phyloP scores from a whole-genome alignment of 768 basidiomycete species.

The Cystobasidiopsis lactophilus region DNA sequence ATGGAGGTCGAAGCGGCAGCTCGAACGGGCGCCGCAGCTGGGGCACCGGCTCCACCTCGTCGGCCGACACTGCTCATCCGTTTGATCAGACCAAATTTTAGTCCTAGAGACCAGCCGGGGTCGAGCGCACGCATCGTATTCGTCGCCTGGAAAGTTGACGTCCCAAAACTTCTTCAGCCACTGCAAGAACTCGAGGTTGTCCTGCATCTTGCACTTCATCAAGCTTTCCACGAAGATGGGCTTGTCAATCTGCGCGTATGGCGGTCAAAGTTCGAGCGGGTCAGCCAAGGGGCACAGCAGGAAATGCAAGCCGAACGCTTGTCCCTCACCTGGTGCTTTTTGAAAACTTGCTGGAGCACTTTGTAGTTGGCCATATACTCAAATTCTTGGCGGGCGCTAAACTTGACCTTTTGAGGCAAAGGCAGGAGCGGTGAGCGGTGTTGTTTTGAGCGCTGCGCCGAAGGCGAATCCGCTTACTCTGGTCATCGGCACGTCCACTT shows the following conservation, averaged over 20 bases:
- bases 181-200: constrained; percentile 95
- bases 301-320: constrained; percentile 26
- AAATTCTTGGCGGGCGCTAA: constrained; percentile 63
- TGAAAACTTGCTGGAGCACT: constrained; percentile 79
- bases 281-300: background rate
- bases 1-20: constrained; percentile 8
- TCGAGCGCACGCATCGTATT: constrained; percentile 48
- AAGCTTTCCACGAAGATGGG: constrained; percentile 88
- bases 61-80: background rate
- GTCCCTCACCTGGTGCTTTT: constrained; percentile 82
- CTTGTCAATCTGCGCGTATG: constrained; percentile 27
- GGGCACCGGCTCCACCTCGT: constrained; percentile 1
- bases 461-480: background rate
- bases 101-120: background rate
- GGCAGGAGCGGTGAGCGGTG: constrained; percentile 72
- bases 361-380: constrained; percentile 92
- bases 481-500: constrained; percentile 5
- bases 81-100: background rate
- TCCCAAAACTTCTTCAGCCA: constrained; percentile 98
- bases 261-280: constrained; percentile 1
- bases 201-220: constrained; percentile 99
- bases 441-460: constrained; percentile 22
- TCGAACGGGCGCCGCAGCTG: constrained; percentile 4
- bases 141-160: constrained; percentile 61
- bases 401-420: too few relatives aligned